Percentiles rank a stretch among this genome's conserved stretches.
Evolutionary conservation across 2,329 filamentous ascomycete species (phyloP).

Genomic region (Fusarium zealandicum): DNA sequence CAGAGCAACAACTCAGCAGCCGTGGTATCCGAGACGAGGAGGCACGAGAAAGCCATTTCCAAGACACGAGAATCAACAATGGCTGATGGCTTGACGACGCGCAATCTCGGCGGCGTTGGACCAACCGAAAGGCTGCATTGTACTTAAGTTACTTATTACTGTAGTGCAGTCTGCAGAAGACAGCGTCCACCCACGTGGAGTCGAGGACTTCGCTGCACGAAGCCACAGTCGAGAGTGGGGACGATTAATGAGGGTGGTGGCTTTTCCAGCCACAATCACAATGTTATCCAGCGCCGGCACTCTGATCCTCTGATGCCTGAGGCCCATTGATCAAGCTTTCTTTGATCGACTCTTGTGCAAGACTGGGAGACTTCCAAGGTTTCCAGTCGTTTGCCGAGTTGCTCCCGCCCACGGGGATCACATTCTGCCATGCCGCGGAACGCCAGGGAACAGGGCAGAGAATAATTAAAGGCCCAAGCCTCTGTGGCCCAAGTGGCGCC

Average conservation of each 20-base stretch:
- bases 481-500: constrained; percentile 32
- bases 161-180: background rate
- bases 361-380: background rate
- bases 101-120: constrained; percentile 33
- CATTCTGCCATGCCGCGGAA: constrained; percentile 24
- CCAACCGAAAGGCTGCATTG: constrained; percentile 25
- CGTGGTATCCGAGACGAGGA: background rate
- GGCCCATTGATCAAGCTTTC: background rate
- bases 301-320: no score
- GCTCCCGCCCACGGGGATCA: constrained; percentile 13
- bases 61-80: constrained; percentile 23
- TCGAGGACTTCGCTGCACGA: constrained; percentile 36
- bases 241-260: constrained; percentile 5
- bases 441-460: constrained; percentile 26
- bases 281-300: background rate
- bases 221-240: constrained; percentile 7
- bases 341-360: background rate
- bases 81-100: constrained; percentile 22
- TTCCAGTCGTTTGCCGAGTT: constrained; percentile 14
- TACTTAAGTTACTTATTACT: no score
- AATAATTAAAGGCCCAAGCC: constrained; percentile 42
- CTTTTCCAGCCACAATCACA: constrained; percentile 24
- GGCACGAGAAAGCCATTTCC: constrained; percentile 27
- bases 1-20: background rate
- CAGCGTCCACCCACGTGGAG: constrained; percentile 41